Evolutionary conservation across 768 basidiomycete species (phyloP).

Genomic region (Kwoniella europaea): DNA sequence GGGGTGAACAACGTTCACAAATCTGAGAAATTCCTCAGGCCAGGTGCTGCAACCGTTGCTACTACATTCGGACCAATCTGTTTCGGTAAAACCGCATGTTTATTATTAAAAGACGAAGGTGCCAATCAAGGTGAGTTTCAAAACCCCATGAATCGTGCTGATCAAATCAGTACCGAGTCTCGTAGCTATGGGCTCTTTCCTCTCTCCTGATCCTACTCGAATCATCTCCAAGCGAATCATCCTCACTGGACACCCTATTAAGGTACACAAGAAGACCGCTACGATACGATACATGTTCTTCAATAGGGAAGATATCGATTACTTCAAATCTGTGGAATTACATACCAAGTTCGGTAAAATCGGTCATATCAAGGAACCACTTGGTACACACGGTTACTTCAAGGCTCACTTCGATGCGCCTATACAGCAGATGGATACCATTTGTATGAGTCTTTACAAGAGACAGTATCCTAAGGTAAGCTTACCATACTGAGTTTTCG

Average conservation of each 20-base stretch:
- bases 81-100: conserved; percentile 82
- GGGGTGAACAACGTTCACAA: conserved; percentile 98
- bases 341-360: conserved; percentile 87
- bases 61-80: conserved; percentile 86
- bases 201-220: conserved; percentile 87
- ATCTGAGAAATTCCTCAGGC: conserved; percentile 85
- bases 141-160: neutral
- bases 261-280: conserved; percentile 94
- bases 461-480: conserved; percentile 90
- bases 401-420: conserved; percentile 95
- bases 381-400: conserved; percentile 97
- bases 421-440: conserved; percentile 93
- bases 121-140: conserved; percentile 68
- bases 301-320: conserved; percentile 84
- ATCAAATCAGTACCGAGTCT: conserved; percentile 62
- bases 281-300: conserved; percentile 99
- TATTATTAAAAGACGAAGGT: conserved; percentile 73
- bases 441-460: conserved; percentile 95
- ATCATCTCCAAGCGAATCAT: conserved; percentile 92
- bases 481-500: conserved; percentile 6
- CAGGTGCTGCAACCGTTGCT: conserved; percentile 73
- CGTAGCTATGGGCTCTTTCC: conserved; percentile 85
- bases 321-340: conserved; percentile 91
- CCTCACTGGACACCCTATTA: conserved; percentile 94
- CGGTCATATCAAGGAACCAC: conserved; percentile 82